Percentiles rank a stretch among this genome's conserved stretches.
Evolutionary conservation across 257 asterid genomes (phyloP).

Genomic region (Scutellaria galericulata): DNA sequence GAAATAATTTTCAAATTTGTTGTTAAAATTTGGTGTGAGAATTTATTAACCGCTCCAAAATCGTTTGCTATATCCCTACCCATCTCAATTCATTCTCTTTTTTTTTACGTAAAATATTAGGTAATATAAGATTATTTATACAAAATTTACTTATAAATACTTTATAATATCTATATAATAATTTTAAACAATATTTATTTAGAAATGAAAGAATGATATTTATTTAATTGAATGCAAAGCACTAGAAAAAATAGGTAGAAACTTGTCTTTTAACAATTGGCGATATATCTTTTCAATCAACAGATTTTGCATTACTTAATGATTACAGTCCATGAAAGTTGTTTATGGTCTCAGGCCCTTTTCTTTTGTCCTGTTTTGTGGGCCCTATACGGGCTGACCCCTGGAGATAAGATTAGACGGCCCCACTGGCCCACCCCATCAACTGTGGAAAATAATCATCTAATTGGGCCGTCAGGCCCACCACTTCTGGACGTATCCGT

Average conservation of each 20-base stretch:
- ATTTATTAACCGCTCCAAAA: background rate
- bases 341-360: background rate
- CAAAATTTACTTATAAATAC: too few species aligned
- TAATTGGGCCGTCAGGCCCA: constrained; percentile 44
- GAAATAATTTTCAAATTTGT: too few species aligned
- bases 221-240: background rate
- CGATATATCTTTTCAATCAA: constrained; percentile 17
- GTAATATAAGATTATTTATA: too few species aligned
- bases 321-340: constrained; percentile 18
- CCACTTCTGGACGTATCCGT: background rate
- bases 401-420: constrained; percentile 28
- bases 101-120: too few species aligned
- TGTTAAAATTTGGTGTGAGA: background rate
- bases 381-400: constrained; percentile 41
- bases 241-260: background rate
- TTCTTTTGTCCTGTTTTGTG: constrained; percentile 1
- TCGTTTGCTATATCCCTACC: background rate
- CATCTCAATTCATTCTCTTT: background rate
- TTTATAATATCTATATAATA: too few species aligned
- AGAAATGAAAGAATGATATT: background rate
- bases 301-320: background rate
- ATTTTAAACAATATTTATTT: too few species aligned
- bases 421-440: constrained; percentile 24
- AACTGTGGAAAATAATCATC: constrained; percentile 1
- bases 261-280: constrained; percentile 24